phyloP scores from a whole-genome alignment of 495 filamentous ascomycete genomes.

The Hypoxylon fragiforme region DNA sequence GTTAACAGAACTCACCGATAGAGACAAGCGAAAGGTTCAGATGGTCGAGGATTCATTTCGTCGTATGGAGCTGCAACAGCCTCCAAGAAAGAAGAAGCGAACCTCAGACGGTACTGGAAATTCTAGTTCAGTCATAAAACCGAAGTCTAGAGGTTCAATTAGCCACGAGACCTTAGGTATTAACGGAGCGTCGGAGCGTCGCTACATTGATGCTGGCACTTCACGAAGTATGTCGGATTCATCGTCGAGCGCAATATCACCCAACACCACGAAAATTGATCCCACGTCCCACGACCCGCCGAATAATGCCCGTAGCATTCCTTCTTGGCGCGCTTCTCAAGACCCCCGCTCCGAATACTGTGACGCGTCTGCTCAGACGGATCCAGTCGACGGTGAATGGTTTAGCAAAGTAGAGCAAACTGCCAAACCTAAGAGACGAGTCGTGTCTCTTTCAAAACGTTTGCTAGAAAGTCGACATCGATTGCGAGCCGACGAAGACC shows the following conservation, averaged over 20 bases:
- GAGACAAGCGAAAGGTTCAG: constrained; percentile 85
- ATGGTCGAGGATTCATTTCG: constrained; percentile 77
- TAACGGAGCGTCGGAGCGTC: constrained; percentile 42
- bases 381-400: constrained; percentile 50
- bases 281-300: constrained; percentile 24
- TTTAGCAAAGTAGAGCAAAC: constrained; percentile 36
- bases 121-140: constrained; percentile 31
- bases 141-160: constrained; percentile 44
- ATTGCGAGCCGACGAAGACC: constrained; percentile 42
- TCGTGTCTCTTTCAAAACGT: constrained; percentile 52
- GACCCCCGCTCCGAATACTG: constrained; percentile 44
- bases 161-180: constrained; percentile 39
- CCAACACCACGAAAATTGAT: constrained; percentile 30
- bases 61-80: constrained; percentile 65
- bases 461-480: constrained; percentile 51
- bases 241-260: constrained; percentile 47
- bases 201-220: constrained; percentile 54
- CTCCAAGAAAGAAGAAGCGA: constrained; percentile 63
- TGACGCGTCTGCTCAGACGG: constrained; percentile 55
- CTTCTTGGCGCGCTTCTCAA: constrained; percentile 40
- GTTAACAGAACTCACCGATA: constrained; percentile 72
- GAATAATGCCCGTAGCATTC: constrained; percentile 18
- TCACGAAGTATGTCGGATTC: constrained; percentile 54
- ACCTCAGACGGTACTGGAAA: constrained; percentile 58
- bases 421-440: constrained; percentile 41